phyloP scores from a whole-genome alignment of 108 stramenopile species.

The Cyclotella kingstonii region DNA sequence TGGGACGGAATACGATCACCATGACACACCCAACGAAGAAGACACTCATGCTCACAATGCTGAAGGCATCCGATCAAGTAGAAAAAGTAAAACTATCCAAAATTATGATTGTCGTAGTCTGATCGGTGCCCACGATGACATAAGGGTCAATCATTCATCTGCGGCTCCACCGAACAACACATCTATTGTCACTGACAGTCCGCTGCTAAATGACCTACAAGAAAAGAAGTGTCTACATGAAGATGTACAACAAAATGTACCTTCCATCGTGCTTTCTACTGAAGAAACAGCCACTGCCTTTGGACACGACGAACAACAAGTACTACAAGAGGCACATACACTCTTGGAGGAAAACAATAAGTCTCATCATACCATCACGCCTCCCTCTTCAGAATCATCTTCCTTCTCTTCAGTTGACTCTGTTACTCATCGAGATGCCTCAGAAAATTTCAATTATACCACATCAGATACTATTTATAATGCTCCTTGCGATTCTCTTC shows the following conservation, averaged over 20 bases:
- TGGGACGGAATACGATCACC: constrained; percentile 10
- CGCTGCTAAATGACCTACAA: too few species aligned
- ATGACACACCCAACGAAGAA: background rate
- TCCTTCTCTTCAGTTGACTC: constrained; percentile 21
- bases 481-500: too few species aligned
- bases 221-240: too few species aligned
- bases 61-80: constrained; percentile 35
- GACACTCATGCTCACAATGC: constrained; percentile 12
- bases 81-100: constrained; percentile 56
- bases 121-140: too few species aligned
- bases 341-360: constrained; percentile 1
- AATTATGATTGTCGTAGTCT: too few species aligned
- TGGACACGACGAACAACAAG: background rate
- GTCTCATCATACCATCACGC: constrained; percentile 14
- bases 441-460: background rate
- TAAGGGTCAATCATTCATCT: too few species aligned
- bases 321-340: background rate
- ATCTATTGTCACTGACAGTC: too few species aligned
- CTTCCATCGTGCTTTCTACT: too few species aligned
- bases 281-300: constrained; percentile 32
- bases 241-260: too few species aligned
- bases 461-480: background rate
- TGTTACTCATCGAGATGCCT: background rate
- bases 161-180: too few species aligned
- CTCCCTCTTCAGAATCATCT: constrained; percentile 18